Evolutionary conservation across 2,329 filamentous ascomycete species (phyloP).

Genomic region (Lizonia empirigonia): DNA sequence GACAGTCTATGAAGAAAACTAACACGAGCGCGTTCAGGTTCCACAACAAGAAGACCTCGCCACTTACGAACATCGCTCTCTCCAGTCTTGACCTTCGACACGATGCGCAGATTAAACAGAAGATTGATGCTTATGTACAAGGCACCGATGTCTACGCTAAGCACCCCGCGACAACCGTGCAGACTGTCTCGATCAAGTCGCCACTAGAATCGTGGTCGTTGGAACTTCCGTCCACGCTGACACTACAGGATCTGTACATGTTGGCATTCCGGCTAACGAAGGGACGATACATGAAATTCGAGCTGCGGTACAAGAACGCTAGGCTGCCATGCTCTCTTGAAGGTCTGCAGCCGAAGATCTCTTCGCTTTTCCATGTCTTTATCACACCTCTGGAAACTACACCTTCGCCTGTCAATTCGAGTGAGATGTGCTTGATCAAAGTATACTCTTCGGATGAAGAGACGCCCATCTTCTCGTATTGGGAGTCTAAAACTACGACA

Average conservation of each 20-base stretch:
- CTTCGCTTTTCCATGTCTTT: slow-evolving; percentile 4
- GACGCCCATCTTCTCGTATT: slow-evolving; percentile 5
- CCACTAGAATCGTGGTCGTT: slow-evolving; percentile 19
- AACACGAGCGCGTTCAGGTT: slow-evolving; percentile 31
- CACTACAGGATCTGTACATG: slow-evolving; percentile 11
- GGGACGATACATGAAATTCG: slow-evolving; percentile 15
- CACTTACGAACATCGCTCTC: slow-evolving; percentile 38
- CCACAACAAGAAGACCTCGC: slow-evolving; percentile 36
- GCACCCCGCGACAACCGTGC: neutral
- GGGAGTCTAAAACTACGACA: slow-evolving; percentile 18
- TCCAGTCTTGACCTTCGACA: slow-evolving; percentile 23
- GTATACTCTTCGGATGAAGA: slow-evolving; percentile 1
- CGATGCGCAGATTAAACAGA: slow-evolving; percentile 18
- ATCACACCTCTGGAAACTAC: neutral
- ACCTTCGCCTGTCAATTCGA: neutral
- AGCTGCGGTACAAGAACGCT: slow-evolving; percentile 11
- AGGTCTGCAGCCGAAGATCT: neutral
- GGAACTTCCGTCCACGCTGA: slow-evolving; percentile 2
- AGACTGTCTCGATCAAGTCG: slow-evolving; percentile 18
- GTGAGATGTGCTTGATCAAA: slow-evolving; percentile 19
- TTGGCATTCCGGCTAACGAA: slow-evolving; percentile 16
- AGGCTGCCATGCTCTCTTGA: slow-evolving; percentile 1
- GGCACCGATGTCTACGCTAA: neutral
- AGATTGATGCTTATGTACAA: neutral
- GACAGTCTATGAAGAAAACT: no score